A percentile compares a stretch with the other conserved stretches of the same genome.
phyloP scores from a whole-genome alignment of 1,284 basidiomycete genomes.

The Rhizoctonia solani region DNA sequence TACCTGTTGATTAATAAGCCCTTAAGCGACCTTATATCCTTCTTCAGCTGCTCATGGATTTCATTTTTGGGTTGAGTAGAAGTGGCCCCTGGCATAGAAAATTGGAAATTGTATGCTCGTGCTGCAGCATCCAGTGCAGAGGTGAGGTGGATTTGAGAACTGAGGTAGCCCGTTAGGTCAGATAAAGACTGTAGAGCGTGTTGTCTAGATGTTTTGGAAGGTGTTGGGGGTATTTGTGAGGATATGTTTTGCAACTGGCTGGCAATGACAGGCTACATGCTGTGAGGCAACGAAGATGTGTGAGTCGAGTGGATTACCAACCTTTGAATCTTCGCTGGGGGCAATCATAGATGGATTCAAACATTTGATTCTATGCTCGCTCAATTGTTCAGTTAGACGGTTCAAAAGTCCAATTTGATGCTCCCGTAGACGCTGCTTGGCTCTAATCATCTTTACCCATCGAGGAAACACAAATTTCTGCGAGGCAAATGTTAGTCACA shows the following conservation, averaged over 20 bases:
- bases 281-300: not conserved
- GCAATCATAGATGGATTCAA: constrained; percentile 6
- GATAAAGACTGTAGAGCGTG: constrained; percentile 28
- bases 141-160: constrained; percentile 25
- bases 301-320: not conserved
- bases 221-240: constrained; percentile 6
- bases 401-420: constrained; percentile 8
- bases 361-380: not conserved
- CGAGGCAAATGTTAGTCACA: not conserved
- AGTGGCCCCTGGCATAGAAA: constrained; percentile 26
- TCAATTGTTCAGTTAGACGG: constrained; percentile 4
- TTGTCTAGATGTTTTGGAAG: constrained; percentile 18
- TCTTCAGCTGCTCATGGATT: constrained; percentile 18
- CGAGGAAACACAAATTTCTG: constrained; percentile 28
- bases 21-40: constrained; percentile 15
- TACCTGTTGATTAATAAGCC: constrained; percentile 26
- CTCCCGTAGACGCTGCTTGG: constrained; percentile 17
- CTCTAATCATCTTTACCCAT: constrained; percentile 21
- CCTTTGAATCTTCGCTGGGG: constrained; percentile 10
- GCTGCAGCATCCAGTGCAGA: constrained; percentile 23
- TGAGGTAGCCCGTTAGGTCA: constrained; percentile 22
- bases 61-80: constrained; percentile 8
- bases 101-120: constrained; percentile 26
- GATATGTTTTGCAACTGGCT: constrained; percentile 13
- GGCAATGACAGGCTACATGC: not conserved